Base-by-base conservation (phyloP, 306 rosid species). In the Potentilla sterilis region DNA sequence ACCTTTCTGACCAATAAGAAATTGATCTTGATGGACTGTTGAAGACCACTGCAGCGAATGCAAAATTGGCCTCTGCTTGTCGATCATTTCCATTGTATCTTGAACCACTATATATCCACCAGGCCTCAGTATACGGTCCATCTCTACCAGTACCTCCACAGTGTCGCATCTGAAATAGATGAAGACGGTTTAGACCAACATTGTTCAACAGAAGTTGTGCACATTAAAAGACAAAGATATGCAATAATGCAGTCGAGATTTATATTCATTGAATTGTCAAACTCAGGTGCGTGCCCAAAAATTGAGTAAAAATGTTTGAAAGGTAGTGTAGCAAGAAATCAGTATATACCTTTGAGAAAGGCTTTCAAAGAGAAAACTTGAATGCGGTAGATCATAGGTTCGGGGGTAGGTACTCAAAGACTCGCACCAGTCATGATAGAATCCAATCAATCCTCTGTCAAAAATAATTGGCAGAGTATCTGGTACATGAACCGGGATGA, bases 391-490 rank as follows among this genome's bases (percentile, higher is more conserved):
- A 79, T 95, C 97, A 55, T 89, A 92, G 16, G 98, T 90, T 70
- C 97, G 89, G 47, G 98, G 97, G 76, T 95, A 92, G 66, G 97
- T 90, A 55, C 80, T 90, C n/a, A 92, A 84, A 43, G 98, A 88
- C 78, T 95, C 93, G 73, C 98, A 95, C 98, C 97, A 95, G 83
- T 95, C 97, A 57, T 95, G 98, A 79, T 92, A 95, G 85, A 89
- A 77, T 82, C 97, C 97, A 63, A 92, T 85, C 42, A 95, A 85
- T 72, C 98, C 98, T 74, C 97, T 85, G 78, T 92, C 97, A 70
- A 81, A 78, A 75, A 95, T 83, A 44, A 92, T 11, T 15, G 92
- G 77, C 51, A 95, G 89, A 71, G 97, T 89, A 77, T 95, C 93
- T 3, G 86, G 87, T 73, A 77, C 77, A 68, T 90, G 88, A 63